A percentile compares a stretch with the other conserved stretches of the same genome.
phyloP scores from a whole-genome alignment of 345 rosid genomes.

The Luvunga scandens region DNA sequence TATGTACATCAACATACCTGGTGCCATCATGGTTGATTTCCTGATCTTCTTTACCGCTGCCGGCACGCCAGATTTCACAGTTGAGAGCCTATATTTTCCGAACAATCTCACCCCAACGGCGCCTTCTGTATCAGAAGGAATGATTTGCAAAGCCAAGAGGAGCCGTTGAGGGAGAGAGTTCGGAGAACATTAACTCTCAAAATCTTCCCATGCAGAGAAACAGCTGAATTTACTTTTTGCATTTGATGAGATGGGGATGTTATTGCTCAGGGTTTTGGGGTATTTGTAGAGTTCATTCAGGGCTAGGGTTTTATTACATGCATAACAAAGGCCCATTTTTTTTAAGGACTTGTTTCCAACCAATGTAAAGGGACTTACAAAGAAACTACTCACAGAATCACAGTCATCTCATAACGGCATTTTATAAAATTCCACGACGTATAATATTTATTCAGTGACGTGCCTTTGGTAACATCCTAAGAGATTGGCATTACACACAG shows the following conservation, averaged over 20 bases:
- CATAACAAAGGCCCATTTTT: not conserved
- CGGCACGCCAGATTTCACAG: not conserved
- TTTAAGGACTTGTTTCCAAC: not conserved
- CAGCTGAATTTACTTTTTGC: not conserved
- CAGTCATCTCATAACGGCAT: not conserved
- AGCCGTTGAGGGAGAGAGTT: conserved; percentile 54
- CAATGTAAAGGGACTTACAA: not conserved
- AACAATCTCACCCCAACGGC: conserved; percentile 21
- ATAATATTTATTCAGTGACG: not conserved
- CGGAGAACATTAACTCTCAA: conserved; percentile 23
- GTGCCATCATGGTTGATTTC: not conserved
- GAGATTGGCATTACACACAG: not conserved
- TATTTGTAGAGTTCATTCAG: not conserved
- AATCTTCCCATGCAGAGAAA: not conserved
- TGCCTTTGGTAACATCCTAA: not conserved
- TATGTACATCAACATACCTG: not conserved
- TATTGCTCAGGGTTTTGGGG: not conserved
- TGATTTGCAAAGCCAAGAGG: not conserved
- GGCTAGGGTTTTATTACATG: not conserved
- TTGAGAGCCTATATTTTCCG: conserved; percentile 12
- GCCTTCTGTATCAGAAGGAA: not conserved
- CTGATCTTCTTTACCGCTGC: too few species aligned
- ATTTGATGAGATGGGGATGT: not conserved
- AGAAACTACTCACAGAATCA: not conserved
- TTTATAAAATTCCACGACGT: not conserved